Evolutionary conservation across 202 grass and related monocot species (phyloP), one percentile per base, ranked within the genome.

Genomic region (Hordeum pubiflorum): DNA sequence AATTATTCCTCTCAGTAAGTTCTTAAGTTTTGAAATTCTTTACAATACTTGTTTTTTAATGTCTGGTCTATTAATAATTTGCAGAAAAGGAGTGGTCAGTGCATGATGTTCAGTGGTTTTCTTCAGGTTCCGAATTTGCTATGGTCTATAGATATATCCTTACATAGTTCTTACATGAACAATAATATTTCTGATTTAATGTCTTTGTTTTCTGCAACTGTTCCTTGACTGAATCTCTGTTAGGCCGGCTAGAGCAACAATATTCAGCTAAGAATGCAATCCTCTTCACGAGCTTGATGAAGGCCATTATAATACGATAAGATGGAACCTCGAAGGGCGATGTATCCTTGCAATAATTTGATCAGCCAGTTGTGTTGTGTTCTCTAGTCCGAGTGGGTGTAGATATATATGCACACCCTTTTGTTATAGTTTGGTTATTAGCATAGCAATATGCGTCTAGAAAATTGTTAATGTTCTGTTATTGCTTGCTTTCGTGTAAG

Each of bases 321-420:
- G 91, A 87, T 97, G 90, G 91, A 97, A 94, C 10, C 94, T 89
- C 7, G 91, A 94, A 84, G 94, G 91, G 77, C 85, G 85, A 91
- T 78, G 94, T 94, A 97, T 97, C 88, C 91, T 93, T 79, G 31
- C 17, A 81, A 61, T 72, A 57, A 63, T 74, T 70, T 72, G 20
- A 57, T 18, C 31, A 57, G 10, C 26, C 15, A 74, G 4, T 54
- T 10, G 34, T 88, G 21, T 36, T 58, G 39, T 67, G 20, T 74
- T 24, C 3, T 39, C 22, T 82, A 3, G n/a, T 56, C 54, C 77
- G 32, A 77, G 46, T 34, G 54, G 34, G 9, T 21, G 32, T 58
- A 32, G 15, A 39, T 46, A 12, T 9, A 48, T 63, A 79, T 57
- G 26, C 56, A 54, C 64, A 69, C 31, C 43, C 41, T 59, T 84